Conservation (phyloP, 371 early-diverging fungal species). For the Mucor plumbeus region DNA sequence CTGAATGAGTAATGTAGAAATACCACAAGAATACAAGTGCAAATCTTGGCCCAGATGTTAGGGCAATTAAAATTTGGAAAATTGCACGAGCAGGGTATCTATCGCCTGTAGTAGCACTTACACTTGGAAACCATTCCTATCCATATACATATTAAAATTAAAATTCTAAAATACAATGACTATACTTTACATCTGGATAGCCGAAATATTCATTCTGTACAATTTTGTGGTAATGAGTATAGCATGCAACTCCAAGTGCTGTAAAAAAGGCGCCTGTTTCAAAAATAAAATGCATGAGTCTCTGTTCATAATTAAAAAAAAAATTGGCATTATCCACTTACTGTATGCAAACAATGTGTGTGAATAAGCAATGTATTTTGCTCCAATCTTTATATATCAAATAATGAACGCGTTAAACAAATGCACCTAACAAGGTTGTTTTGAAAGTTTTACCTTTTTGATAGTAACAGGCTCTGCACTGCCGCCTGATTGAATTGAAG, state of each 20-base stretch:
- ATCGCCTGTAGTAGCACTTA: constrained; percentile 83
- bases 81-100: constrained; percentile 79
- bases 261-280: constrained; percentile 71
- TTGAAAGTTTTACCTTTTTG: constrained; percentile 10
- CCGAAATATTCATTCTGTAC: constrained; percentile 80
- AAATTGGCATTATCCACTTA: constrained; percentile 38
- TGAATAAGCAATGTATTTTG: constrained; percentile 64
- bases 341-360: constrained; percentile 71
- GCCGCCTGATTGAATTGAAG: constrained; percentile 17
- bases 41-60: constrained; percentile 75
- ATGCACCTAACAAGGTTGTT: background rate
- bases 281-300: background rate
- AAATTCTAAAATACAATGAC: no score
- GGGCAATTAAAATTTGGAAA: constrained; percentile 81
- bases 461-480: constrained; percentile 17
- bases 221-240: constrained; percentile 79
- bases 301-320: background rate
- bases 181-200: constrained; percentile 68
- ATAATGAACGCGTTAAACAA: constrained; percentile 1
- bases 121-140: constrained; percentile 87
- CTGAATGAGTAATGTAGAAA: constrained; percentile 52
- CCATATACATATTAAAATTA: background rate
- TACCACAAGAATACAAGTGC: constrained; percentile 73
- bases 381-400: constrained; percentile 53
- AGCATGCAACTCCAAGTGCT: constrained; percentile 71